Conservation (phyloP, 2,329 filamentous ascomycete genomes). For the Claviceps spartinae region DNA sequence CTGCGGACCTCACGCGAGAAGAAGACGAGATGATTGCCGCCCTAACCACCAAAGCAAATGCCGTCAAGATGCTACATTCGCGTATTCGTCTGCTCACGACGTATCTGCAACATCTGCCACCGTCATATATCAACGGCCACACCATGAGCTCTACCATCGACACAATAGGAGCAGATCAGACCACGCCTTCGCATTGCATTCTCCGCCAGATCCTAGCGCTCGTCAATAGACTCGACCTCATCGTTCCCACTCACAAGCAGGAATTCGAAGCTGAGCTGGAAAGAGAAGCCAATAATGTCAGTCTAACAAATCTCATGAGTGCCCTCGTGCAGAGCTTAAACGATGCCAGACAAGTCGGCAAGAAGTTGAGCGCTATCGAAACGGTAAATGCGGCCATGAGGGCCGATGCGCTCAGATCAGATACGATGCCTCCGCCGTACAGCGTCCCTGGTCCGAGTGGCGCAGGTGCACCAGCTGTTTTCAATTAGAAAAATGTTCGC, state of each 20-base stretch:
- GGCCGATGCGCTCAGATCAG: conserved; percentile 4
- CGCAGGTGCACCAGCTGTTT: no score
- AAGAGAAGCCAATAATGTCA: conserved; percentile 72
- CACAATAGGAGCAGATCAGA: conserved; percentile 23
- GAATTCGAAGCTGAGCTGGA: conserved; percentile 58
- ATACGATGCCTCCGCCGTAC: conserved; percentile 6
- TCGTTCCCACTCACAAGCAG: conserved; percentile 55
- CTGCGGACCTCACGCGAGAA: conserved; percentile 35
- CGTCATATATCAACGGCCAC: conserved; percentile 43
- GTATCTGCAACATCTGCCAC: conserved; percentile 65
- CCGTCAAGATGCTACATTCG: conserved; percentile 81
- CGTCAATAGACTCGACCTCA: conserved; percentile 66
- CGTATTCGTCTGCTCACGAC: conserved; percentile 57
- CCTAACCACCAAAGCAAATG: conserved; percentile 79
- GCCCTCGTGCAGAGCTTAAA: conserved; percentile 60
- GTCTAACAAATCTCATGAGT: conserved; percentile 63
- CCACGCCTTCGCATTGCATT: conserved; percentile 50
- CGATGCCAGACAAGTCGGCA: conserved; percentile 58
- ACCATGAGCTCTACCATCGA: conserved; percentile 23
- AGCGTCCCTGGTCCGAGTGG: no score
- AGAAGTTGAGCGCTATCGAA: conserved; percentile 55
- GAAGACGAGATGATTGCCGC: conserved; percentile 49
- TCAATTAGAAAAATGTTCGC: no score
- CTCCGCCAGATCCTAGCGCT: conserved; percentile 82
- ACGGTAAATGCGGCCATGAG: conserved; percentile 14